phyloP scores from a whole-genome alignment of 2,329 filamentous ascomycete genomes.

The Alternaria longipes region DNA sequence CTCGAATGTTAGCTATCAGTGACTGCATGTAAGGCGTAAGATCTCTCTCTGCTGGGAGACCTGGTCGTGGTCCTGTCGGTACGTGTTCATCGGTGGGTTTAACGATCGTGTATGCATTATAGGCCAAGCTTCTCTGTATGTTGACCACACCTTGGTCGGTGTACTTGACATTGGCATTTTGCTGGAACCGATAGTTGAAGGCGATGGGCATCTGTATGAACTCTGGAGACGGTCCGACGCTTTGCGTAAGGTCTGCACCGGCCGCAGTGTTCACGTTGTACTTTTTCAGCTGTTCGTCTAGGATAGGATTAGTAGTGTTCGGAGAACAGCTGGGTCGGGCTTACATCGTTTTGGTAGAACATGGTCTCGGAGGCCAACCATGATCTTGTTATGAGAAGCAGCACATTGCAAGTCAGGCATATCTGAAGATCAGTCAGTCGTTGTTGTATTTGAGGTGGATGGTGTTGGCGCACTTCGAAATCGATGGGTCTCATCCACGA shows the following conservation, averaged over 20 bases:
- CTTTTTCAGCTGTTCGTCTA: constrained; percentile 66
- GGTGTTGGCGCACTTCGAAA: constrained; percentile 70
- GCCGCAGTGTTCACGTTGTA: constrained; percentile 62
- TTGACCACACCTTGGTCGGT: constrained; percentile 53
- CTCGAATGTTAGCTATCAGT: constrained; percentile 70
- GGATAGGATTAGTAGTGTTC: neutral
- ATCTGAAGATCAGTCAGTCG: constrained; percentile 52
- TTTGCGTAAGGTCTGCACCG: constrained; percentile 68
- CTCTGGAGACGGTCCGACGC: constrained; percentile 81
- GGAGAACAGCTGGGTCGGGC: constrained; percentile 22
- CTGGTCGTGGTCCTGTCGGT: constrained; percentile 68
- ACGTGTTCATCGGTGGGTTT: constrained; percentile 69
- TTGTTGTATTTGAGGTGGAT: neutral
- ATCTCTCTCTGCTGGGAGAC: constrained; percentile 60
- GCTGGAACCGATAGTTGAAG: constrained; percentile 78
- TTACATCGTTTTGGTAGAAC: constrained; percentile 76
- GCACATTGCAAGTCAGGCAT: constrained; percentile 89
- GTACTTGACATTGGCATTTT: constrained; percentile 80
- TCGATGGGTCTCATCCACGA: constrained; percentile 81
- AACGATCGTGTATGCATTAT: constrained; percentile 58
- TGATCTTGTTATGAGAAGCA: constrained; percentile 72
- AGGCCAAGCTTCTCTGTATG: constrained; percentile 37
- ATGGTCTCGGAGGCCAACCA: constrained; percentile 74
- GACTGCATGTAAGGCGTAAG: constrained; percentile 68
- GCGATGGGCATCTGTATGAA: constrained; percentile 78